A percentile compares a stretch with the other conserved stretches of the same genome.
These are phyloP conservation scores for Ophiostoma montium DNA, from an alignment of 2,329 filamentous ascomycete genomes.

Conservation along the genomic window DNA sequence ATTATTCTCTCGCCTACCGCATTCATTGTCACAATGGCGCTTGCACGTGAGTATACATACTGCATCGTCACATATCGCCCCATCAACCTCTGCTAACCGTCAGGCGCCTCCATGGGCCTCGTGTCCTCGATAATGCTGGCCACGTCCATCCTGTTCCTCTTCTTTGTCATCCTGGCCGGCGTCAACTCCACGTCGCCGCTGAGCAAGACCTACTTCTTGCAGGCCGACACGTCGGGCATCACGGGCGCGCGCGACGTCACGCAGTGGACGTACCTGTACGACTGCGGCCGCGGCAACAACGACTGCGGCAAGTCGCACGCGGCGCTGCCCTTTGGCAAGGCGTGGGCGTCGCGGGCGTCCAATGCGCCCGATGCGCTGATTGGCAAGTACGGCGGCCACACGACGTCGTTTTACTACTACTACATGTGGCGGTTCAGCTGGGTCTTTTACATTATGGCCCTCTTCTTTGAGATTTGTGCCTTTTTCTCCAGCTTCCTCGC, in stretches of 20 bases:
- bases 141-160: slow-evolving; percentile 37
- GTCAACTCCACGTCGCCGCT: slow-evolving; percentile 39
- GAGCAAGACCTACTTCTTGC: slow-evolving; percentile 71
- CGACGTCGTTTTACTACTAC: slow-evolving; percentile 51
- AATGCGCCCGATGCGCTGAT: slow-evolving; percentile 31
- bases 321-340: slow-evolving; percentile 60
- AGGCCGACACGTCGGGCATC: slow-evolving; percentile 62
- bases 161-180: slow-evolving; percentile 45
- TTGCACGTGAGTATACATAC: background rate
- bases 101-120: slow-evolving; percentile 29
- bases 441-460: slow-evolving; percentile 73
- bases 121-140: slow-evolving; percentile 34
- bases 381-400: slow-evolving; percentile 38
- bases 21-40: background rate
- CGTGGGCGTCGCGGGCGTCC: slow-evolving; percentile 36
- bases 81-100: background rate
- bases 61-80: background rate
- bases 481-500: slow-evolving; percentile 57
- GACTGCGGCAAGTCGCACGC: slow-evolving; percentile 50
- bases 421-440: slow-evolving; percentile 87
- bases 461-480: slow-evolving; percentile 60
- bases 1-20: background rate
- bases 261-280: slow-evolving; percentile 84
- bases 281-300: slow-evolving; percentile 52
- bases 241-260: slow-evolving; percentile 50